Evolutionary conservation across 1,139 yeast species (phyloP).

Genomic region (Geotrichum europaeum): DNA sequence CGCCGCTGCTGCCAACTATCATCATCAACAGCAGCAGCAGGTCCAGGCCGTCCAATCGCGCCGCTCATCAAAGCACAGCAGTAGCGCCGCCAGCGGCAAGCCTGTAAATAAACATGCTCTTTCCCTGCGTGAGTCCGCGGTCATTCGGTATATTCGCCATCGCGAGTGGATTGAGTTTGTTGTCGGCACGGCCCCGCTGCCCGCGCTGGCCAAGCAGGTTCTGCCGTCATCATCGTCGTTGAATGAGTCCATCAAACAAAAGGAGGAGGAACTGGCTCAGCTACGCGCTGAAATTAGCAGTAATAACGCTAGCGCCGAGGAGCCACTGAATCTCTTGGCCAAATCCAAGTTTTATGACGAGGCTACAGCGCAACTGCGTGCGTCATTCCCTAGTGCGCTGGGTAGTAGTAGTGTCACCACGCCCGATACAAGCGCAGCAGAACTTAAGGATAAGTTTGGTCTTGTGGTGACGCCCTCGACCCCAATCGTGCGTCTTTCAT

Average conservation of each 20-base stretch:
- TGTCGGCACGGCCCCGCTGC: conserved; percentile 34
- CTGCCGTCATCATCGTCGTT: background rate
- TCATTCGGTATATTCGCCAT: conserved; percentile 39
- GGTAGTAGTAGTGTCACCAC: background rate
- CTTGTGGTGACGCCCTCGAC: conserved; percentile 1
- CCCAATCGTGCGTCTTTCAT: background rate
- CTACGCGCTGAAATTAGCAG: background rate
- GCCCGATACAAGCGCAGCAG: conserved; percentile 1
- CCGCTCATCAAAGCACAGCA: conserved; percentile 40
- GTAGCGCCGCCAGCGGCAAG: conserved; percentile 33
- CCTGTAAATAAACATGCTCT: conserved; percentile 29
- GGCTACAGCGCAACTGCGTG: conserved; percentile 29
- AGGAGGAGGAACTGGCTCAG: background rate
- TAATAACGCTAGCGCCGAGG: background rate
- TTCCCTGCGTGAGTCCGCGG: conserved; percentile 40
- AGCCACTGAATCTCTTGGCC: conserved; percentile 6
- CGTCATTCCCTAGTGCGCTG: conserved; percentile 18
- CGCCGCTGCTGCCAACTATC: conserved; percentile 13
- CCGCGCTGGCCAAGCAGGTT: conserved; percentile 18
- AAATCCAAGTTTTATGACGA: conserved; percentile 22
- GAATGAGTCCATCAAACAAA: background rate
- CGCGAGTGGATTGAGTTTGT: conserved; percentile 43
- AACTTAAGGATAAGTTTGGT: conserved; percentile 7
- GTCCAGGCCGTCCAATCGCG: conserved; percentile 37
- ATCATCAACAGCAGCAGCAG: conserved; percentile 21